These are phyloP conservation scores for Juglanconis sp. DNA, from an alignment of 2,329 filamentous ascomycete species.

Conservation along the genomic window DNA sequence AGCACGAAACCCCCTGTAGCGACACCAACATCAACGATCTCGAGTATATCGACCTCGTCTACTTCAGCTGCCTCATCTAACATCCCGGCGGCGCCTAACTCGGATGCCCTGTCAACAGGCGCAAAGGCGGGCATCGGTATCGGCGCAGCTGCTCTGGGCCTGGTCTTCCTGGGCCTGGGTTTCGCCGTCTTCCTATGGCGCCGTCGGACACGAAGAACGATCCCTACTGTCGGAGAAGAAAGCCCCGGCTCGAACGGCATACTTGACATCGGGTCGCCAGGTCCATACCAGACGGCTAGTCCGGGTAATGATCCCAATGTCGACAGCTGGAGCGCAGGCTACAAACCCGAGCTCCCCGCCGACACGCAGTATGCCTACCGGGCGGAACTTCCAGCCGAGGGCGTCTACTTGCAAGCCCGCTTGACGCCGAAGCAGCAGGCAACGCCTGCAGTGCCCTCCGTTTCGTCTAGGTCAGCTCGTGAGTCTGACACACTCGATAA, in stretches of 20 bases:
- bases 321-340: not conserved
- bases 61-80: too few species aligned
- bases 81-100: too few species aligned
- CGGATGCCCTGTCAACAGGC: not conserved
- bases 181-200: not conserved
- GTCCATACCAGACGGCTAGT: not conserved
- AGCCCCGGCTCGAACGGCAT: not conserved
- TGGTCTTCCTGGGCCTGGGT: not conserved
- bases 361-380: not conserved
- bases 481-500: too few species aligned
- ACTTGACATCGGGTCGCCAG: not conserved
- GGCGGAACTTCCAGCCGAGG: not conserved
- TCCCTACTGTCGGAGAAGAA: not conserved
- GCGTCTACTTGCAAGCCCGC: not conserved
- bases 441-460: too few species aligned
- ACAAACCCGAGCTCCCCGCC: not conserved
- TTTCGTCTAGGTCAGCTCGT: too few species aligned
- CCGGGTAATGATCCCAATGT: not conserved
- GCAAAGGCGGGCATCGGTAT: not conserved
- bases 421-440: too few species aligned
- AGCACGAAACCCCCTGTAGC: not conserved
- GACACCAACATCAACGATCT: not conserved
- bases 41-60: not conserved
- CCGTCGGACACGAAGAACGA: not conserved
- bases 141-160: not conserved